Percentiles rank a stretch among this genome's conserved stretches.
Evolutionary conservation across 176 grass and related monocot species (phyloP).

Genomic region (Oryza glaberrima): DNA sequence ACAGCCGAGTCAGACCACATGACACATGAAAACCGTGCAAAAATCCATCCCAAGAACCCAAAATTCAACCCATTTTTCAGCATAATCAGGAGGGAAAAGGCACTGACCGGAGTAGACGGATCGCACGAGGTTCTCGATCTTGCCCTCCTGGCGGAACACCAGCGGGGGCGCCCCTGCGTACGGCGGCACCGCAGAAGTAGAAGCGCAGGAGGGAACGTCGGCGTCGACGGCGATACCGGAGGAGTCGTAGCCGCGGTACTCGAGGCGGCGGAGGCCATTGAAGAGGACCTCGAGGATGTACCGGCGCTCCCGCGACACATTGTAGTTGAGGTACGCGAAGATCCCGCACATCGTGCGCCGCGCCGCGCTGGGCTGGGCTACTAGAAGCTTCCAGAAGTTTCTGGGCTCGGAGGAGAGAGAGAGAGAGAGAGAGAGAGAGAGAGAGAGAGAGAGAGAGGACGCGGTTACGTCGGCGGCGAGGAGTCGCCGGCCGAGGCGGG

Average conservation of each 20-base stretch:
- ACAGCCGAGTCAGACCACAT: not conserved
- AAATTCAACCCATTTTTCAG: not conserved
- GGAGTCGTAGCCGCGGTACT: constrained; percentile 83
- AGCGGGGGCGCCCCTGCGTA: constrained; percentile 57
- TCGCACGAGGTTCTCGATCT: constrained; percentile 95
- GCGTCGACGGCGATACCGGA: constrained; percentile 60
- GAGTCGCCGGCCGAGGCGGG: not conserved
- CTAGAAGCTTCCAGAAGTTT: not conserved
- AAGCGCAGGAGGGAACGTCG: not conserved
- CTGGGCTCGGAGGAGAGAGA: not conserved
- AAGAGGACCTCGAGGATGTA: constrained; percentile 64
- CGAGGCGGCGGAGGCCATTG: constrained; percentile 85
- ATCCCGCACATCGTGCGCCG: constrained; percentile 52
- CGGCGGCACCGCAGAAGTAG: not conserved
- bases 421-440: not conserved
- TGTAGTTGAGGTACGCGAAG: constrained; percentile 74
- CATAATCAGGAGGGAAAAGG: not conserved
- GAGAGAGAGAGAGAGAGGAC: not conserved
- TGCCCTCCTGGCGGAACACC: constrained; percentile 94
- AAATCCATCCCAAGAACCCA: not conserved
- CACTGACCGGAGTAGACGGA: constrained; percentile 80
- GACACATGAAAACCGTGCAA: not conserved
- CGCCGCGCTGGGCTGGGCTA: not conserved
- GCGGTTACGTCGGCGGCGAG: not conserved
- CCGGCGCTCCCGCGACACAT: constrained; percentile 69